Percentiles rank a stretch among this genome's conserved stretches.
Evolutionary conservation across 2,329 filamentous ascomycete species (phyloP).

Genomic region (Plenodomus lindquistii): DNA sequence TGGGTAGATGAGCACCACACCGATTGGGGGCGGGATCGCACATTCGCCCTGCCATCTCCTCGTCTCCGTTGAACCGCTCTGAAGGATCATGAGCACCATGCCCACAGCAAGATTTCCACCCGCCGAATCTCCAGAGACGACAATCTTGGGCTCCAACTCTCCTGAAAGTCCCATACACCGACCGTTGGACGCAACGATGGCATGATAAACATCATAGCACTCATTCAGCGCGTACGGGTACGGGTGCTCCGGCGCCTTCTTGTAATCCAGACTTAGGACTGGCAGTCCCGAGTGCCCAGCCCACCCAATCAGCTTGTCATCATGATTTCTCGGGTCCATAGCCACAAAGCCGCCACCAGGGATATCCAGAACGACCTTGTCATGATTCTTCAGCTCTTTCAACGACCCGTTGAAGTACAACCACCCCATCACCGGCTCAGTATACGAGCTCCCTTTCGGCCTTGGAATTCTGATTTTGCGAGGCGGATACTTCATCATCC

Average conservation of each 20-base stretch:
- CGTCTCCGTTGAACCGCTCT: constrained; percentile 65
- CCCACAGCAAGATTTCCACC: constrained; percentile 81
- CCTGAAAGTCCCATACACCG: constrained; percentile 76
- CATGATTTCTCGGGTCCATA: constrained; percentile 92
- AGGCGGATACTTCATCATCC: constrained; percentile 79
- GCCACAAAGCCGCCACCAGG: constrained; percentile 95
- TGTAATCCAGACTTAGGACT: constrained; percentile 88
- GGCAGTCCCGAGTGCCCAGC: constrained; percentile 86
- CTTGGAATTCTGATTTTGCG: constrained; percentile 82
- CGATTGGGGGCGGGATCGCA: constrained; percentile 74
- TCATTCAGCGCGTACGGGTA: constrained; percentile 87
- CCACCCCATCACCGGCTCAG: constrained; percentile 82
- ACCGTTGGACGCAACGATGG: constrained; percentile 71
- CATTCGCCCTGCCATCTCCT: constrained; percentile 60
- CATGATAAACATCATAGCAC: constrained; percentile 83
- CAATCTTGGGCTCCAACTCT: constrained; percentile 65
- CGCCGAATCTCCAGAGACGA: constrained; percentile 79
- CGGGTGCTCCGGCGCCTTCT: constrained; percentile 80
- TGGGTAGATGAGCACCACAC: constrained; percentile 85
- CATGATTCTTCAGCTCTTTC: constrained; percentile 74
- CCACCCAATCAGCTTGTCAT: constrained; percentile 93
- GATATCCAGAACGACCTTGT: constrained; percentile 81
- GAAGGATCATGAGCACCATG: constrained; percentile 85
- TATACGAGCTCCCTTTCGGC: constrained; percentile 78
- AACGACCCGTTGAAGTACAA: constrained; percentile 92